These are phyloP conservation scores for Lepiota brunneoincarnata DNA, from an alignment of 768 basidiomycete species.

Conservation along the genomic window DNA sequence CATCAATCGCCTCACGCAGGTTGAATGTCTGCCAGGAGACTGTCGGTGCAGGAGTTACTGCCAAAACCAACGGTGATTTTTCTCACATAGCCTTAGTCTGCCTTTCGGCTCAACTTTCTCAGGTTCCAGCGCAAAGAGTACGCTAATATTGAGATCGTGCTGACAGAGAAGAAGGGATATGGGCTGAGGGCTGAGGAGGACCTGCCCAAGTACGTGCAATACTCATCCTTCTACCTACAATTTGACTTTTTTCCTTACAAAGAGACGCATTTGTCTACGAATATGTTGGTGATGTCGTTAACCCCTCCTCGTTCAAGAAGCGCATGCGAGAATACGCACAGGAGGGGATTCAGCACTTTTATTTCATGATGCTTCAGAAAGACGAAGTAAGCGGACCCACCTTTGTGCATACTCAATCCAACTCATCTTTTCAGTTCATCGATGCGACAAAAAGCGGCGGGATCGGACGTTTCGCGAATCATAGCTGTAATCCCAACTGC, in stretches of 20 bases:
- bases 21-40: constrained; percentile 90
- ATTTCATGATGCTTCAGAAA: constrained; percentile 99
- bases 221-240: background rate
- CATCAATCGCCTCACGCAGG: constrained; percentile 95
- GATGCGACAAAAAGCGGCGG: constrained; percentile 97
- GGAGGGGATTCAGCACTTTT: constrained; percentile 94
- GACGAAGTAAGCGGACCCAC: constrained; percentile 68
- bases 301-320: constrained; percentile 81
- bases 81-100: constrained; percentile 7
- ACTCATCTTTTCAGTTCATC: constrained; percentile 63
- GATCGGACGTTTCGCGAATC: constrained; percentile 96
- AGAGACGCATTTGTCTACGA: constrained; percentile 96
- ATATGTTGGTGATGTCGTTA: constrained; percentile 96
- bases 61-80: constrained; percentile 86
- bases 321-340: constrained; percentile 92
- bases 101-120: constrained; percentile 11
- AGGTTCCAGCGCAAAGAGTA: constrained; percentile 90
- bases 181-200: constrained; percentile 79
- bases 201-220: constrained; percentile 54
- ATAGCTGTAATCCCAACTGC: constrained; percentile 96
- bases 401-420: background rate
- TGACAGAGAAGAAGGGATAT: constrained; percentile 94
- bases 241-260: constrained; percentile 14
- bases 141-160: constrained; percentile 83
- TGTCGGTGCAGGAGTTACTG: constrained; percentile 83